Conservation (phyloP, 208 protist species). For the Wallacemonas sp. region DNA sequence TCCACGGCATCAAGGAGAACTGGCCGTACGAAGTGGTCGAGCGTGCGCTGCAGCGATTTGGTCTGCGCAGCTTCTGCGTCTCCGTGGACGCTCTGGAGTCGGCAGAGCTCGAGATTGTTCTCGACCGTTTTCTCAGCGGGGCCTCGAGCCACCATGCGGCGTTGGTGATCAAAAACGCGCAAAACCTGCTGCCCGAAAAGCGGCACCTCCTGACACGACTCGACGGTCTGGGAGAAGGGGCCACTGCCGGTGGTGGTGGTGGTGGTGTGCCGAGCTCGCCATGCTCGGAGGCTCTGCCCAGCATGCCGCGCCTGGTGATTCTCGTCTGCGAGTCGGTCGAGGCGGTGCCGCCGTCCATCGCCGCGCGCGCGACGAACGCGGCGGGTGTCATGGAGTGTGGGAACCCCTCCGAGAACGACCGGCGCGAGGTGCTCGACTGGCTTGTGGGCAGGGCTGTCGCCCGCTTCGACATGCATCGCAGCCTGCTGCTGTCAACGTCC, state of each 20-base stretch:
- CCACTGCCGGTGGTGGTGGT: slow-evolving; percentile 1
- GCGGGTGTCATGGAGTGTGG: slow-evolving; percentile 65
- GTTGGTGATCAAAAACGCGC: slow-evolving; percentile 64
- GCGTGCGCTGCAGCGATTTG: slow-evolving; percentile 33
- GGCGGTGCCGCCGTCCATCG: slow-evolving; percentile 58
- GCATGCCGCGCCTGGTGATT: slow-evolving; percentile 37
- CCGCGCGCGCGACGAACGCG: slow-evolving; percentile 63
- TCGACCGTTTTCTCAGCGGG: slow-evolving; percentile 32
- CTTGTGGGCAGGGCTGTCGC: slow-evolving; percentile 17
- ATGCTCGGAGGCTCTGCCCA: neutral
- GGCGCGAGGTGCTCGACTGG: neutral
- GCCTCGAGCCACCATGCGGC: slow-evolving; percentile 26
- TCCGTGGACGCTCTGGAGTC: slow-evolving; percentile 47
- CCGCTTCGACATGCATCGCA: slow-evolving; percentile 34
- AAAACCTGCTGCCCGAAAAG: slow-evolving; percentile 33
- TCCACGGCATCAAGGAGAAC: slow-evolving; percentile 76
- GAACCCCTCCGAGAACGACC: slow-evolving; percentile 74
- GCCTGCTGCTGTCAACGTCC: slow-evolving; percentile 54
- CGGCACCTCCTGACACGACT: slow-evolving; percentile 54
- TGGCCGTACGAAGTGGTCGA: slow-evolving; percentile 49
- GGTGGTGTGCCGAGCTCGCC: neutral
- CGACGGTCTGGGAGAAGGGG: slow-evolving; percentile 13
- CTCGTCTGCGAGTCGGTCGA: slow-evolving; percentile 78
- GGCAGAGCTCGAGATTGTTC: slow-evolving; percentile 33
- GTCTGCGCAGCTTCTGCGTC: slow-evolving; percentile 38